Evolutionary conservation across 2,329 filamentous ascomycete species (phyloP), one percentile per base, ranked within the genome.

Genomic region (Calonectria pseudoreteaudii): DNA sequence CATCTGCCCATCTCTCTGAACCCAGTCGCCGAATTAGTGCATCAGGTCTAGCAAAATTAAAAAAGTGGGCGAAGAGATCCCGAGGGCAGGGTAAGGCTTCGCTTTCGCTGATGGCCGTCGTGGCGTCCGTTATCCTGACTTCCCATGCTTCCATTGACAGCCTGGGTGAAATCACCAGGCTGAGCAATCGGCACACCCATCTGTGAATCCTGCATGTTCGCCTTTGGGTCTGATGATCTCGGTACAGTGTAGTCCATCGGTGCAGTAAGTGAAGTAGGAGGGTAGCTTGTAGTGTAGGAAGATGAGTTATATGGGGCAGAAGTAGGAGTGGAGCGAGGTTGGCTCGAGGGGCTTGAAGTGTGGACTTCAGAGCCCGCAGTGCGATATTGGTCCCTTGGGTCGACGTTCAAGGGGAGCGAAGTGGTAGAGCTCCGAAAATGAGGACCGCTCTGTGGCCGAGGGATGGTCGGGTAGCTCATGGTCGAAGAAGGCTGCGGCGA

Each of bases 141-240:
- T 67, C 62, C 68, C 65, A 70, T 68, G 68, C 78, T 82, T 5
- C 85, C 85, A 49, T 88, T 86, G 72, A 89, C 85, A 7, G 87
- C 86, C 71, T 88, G 86, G 3, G 86, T 84, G 76, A 91, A 91
- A 68, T 91, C 90, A 67, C 86, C 86, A 0, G 89, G 84, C 4
- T 89, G 86, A 4, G 87, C 86, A 71, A 90, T 89, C 1, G 89
- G 89, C 2, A 89, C 88, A 77, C 87, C 90, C 84, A 91, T 85
- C 78, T 91, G 89, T 3, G 89, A 85, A 87, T 90, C 88, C 26
- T 82, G 83, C 36, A 84, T 82, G 16, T 81, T 79, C 73, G 82
- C 73, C 71, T 83, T 80, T 66, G 83, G 80, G 68, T 67, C 71
- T 8, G 79, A 75, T 1, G 76, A 41, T 62, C 77, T 76, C 18